Conservation (phyloP, 2,329 filamentous ascomycete genomes). For the Talaromyces albobiverticillius region DNA sequence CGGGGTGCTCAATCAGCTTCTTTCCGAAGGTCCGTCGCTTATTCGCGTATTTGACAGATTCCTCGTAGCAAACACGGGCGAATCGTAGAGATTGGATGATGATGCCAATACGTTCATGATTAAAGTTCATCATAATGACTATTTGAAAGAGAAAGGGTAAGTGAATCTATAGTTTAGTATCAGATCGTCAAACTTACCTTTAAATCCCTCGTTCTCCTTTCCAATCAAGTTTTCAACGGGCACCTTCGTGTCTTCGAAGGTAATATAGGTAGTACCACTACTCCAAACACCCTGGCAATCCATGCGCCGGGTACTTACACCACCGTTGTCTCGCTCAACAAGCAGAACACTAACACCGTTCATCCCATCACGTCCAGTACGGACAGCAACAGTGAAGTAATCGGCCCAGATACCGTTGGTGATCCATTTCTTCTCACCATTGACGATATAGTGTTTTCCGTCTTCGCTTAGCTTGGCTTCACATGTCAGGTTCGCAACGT, state of each 20-base stretch:
- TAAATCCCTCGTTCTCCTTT: conserved; percentile 98
- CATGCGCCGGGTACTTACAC: conserved; percentile 92
- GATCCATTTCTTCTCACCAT: conserved; percentile 99
- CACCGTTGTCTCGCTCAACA: conserved; percentile 79
- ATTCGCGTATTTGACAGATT: conserved; percentile 93
- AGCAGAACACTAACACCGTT: conserved; percentile 87
- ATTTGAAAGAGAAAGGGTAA: conserved; percentile 11
- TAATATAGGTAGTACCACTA: conserved; percentile 93
- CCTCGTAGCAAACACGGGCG: conserved; percentile 94
- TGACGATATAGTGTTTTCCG: conserved; percentile 98
- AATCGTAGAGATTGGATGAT: conserved; percentile 97
- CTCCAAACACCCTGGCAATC: conserved; percentile 98
- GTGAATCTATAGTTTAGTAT: neutral
- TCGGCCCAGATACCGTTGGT: conserved; percentile 96
- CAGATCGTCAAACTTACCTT: conserved; percentile 49
- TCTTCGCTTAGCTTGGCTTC: conserved; percentile 93
- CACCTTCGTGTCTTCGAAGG: conserved; percentile 98
- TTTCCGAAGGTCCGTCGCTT: conserved; percentile 97
- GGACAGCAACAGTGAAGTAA: conserved; percentile 96
- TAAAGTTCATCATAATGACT: conserved; percentile 99
- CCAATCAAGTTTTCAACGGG: conserved; percentile 98
- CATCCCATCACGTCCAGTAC: conserved; percentile 86
- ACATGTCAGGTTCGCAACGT: conserved; percentile 92
- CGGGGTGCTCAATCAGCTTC: conserved; percentile 92
- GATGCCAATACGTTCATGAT: conserved; percentile 98